Base-by-base conservation (phyloP, 805 yeast genomes). In the Candida palmyrensis region DNA sequence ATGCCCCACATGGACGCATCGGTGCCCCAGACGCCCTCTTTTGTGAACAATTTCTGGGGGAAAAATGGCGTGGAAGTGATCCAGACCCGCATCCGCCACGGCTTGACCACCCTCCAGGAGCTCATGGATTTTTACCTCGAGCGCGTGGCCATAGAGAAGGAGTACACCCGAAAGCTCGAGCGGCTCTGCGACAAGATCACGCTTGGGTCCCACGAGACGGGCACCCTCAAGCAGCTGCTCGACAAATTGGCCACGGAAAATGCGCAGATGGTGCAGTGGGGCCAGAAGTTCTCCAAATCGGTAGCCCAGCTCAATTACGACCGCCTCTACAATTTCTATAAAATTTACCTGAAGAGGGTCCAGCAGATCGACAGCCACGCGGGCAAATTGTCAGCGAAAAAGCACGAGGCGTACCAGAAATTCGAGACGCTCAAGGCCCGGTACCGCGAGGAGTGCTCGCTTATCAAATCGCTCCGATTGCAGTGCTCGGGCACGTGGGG, bases 131-230 rank as follows among this genome's bases (percentile, higher is more conserved):
- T 53, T 38, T 64, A 62, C 39, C 49, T 49, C 21, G 66, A 64
- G 37, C 59, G 80, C 24, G 59, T 73, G 1, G 62, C 73, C 11
- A 71, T 87, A 25, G 96, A 86, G 47, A 82, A 77, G 39, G 95
- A 87, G 17, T 84, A 83, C 48, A 59, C 79, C 24, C 70, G 73
- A 35, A 69, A 67, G 38, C 53, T 87, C 43, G 60, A 59, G 27
- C 63, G 69, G 11, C 57, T 86, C 15, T 59, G 83, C 14, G 56
- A 60, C 31, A 70, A 66, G 43, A 46, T 44, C 2, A 37, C 61
- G 1, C 54, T 77, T 3, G 89, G 88, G 1, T 49, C 72, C 3
- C 65, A 62, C 36, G 85, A 78, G 43, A 64, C 73, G 0, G 90
- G 89, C 1, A 57, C 77, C 0, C 54, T 82, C 38, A 75, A 69